phyloP scores from a whole-genome alignment of 768 basidiomycete genomes.

The Tricholoma terreum region DNA sequence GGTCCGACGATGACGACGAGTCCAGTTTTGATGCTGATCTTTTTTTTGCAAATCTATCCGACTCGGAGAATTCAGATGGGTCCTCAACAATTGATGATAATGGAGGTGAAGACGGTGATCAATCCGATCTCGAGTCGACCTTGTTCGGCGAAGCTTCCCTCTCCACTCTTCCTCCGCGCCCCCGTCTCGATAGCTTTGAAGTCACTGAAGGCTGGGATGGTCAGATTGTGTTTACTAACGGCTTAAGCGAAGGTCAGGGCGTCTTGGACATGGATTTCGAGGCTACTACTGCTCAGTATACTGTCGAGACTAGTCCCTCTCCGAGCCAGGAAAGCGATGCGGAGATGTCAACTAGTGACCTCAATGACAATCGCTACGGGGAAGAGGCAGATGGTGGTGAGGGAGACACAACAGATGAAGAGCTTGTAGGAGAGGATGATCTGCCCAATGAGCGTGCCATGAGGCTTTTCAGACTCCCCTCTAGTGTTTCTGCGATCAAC shows the following conservation, averaged over 20 bases:
- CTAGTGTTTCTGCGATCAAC: slow-evolving; percentile 62
- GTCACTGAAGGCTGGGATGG: slow-evolving; percentile 74
- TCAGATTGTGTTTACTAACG: slow-evolving; percentile 71
- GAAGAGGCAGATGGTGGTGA: slow-evolving; percentile 52
- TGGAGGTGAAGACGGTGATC: slow-evolving; percentile 44
- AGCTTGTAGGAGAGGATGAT: slow-evolving; percentile 73
- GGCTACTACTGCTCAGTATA: slow-evolving; percentile 49
- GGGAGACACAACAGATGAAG: slow-evolving; percentile 81
- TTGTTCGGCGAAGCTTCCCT: slow-evolving; percentile 21
- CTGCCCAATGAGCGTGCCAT: slow-evolving; percentile 76
- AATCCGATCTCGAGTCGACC: slow-evolving; percentile 39
- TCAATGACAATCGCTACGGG: slow-evolving; percentile 45
- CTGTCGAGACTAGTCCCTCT: slow-evolving; percentile 45
- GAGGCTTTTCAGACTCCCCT: slow-evolving; percentile 65
- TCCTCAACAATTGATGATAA: slow-evolving; percentile 24
- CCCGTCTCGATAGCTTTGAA: slow-evolving; percentile 54
- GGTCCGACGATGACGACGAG: slow-evolving; percentile 73
- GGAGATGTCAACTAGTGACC: slow-evolving; percentile 38
- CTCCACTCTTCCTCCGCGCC: slow-evolving; percentile 24
- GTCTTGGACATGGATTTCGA: slow-evolving; percentile 72
- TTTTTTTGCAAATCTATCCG: slow-evolving; percentile 78
- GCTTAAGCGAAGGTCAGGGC: slow-evolving; percentile 51
- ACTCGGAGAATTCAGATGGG: slow-evolving; percentile 39
- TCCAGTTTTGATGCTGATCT: slow-evolving; percentile 79
- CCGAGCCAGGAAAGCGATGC: slow-evolving; percentile 53